Conservation (phyloP, 371 early-diverging fungal species). For the Umbelopsis sp. region DNA sequence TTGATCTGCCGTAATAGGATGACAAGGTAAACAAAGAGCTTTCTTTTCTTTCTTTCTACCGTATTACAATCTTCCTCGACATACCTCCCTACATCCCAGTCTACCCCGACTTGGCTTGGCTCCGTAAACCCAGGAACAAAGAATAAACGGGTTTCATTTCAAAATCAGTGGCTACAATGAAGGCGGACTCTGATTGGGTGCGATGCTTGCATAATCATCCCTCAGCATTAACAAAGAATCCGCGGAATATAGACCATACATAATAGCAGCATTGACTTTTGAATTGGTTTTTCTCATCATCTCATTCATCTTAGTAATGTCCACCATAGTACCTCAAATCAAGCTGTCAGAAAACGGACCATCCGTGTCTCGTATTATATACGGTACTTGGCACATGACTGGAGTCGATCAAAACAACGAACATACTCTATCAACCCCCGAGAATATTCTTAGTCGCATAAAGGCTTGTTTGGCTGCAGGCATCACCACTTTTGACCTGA, state of each 20-base stretch:
- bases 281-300: too few species aligned
- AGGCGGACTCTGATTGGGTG: not conserved
- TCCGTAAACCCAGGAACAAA: too few species aligned
- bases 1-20: too few species aligned
- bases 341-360: conserved; percentile 18
- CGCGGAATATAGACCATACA: not conserved
- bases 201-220: not conserved
- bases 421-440: conserved; percentile 21
- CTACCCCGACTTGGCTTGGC: too few species aligned
- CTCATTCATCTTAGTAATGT: not conserved
- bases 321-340: conserved; percentile 15
- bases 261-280: not conserved
- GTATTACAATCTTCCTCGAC: too few species aligned
- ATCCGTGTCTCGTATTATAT: conserved; percentile 32
- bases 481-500: conserved; percentile 45
- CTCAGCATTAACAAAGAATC: conserved; percentile 1
- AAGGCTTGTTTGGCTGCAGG: conserved; percentile 34
- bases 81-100: too few species aligned
- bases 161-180: not conserved
- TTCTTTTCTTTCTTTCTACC: too few species aligned
- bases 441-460: conserved; percentile 35
- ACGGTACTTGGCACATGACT: conserved; percentile 39
- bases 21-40: too few species aligned
- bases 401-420: conserved; percentile 21
- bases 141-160: too few species aligned